A percentile compares a stretch with the other conserved stretches of the same genome.
Conservation (phyloP, 2,329 filamentous ascomycete species). For the Aquanectria penicillioides region DNA sequence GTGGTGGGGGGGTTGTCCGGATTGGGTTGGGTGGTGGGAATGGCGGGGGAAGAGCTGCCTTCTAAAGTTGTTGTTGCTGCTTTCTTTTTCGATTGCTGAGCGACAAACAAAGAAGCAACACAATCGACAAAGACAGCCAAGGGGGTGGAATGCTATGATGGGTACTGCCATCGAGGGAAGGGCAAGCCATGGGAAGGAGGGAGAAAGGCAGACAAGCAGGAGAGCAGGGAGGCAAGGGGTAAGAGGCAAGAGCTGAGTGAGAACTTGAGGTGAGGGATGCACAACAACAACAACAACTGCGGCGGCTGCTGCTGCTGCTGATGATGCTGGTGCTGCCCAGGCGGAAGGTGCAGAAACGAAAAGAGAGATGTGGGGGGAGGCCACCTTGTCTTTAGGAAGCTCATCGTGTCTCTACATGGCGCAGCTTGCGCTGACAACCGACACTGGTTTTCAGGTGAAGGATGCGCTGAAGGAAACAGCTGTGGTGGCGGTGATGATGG, state of each 20-base stretch:
- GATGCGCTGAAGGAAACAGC: not conserved
- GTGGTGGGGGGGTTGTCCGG: slow-evolving; percentile 43
- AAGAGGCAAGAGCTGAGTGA: no score
- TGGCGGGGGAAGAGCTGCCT: slow-evolving; percentile 42
- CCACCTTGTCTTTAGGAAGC: slow-evolving; percentile 58
- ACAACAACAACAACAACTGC: no score
- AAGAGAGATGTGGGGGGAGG: slow-evolving; percentile 28
- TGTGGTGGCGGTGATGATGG: slow-evolving; percentile 5
- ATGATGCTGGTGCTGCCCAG: no score
- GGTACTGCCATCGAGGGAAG: not conserved
- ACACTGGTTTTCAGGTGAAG: slow-evolving; percentile 11
- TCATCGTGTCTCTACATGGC: slow-evolving; percentile 53
- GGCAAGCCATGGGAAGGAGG: no score
- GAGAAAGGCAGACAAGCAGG: not conserved
- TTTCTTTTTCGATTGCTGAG: slow-evolving; percentile 15
- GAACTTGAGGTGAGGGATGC: no score
- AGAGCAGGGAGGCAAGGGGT: not conserved
- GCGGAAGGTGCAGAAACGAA: no score
- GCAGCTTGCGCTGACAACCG: slow-evolving; percentile 40
- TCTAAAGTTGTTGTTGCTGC: slow-evolving; percentile 25
- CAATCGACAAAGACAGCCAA: not conserved
- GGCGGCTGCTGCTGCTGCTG: no score
- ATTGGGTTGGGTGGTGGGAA: slow-evolving; percentile 42
- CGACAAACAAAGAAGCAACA: slow-evolving; percentile 13
- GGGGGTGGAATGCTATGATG: not conserved